Evolutionary conservation across 2,329 filamentous ascomycete genomes (phyloP).

Genomic region (Penicillium rolfsii): DNA sequence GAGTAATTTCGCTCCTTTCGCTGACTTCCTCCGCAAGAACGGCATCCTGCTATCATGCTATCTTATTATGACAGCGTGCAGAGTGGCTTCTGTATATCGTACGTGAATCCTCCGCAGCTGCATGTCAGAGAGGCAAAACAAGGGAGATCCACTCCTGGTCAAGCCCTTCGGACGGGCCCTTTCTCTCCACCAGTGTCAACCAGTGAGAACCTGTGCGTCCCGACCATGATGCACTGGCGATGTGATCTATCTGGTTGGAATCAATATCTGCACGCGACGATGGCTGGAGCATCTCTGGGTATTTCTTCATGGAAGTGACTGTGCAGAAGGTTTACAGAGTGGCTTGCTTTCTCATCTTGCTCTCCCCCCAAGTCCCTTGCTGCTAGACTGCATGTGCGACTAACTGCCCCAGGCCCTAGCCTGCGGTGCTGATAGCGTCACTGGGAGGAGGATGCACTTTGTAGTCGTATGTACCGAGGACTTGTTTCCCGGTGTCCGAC

Average conservation of each 20-base stretch:
- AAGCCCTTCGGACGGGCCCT: neutral
- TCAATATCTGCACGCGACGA: conserved; percentile 17
- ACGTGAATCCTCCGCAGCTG: conserved; percentile 22
- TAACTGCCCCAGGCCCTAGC: conserved; percentile 5
- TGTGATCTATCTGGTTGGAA: conserved; percentile 23
- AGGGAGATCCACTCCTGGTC: neutral
- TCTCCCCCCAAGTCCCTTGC: conserved; percentile 9
- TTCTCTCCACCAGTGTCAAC: conserved; percentile 8
- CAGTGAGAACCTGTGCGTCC: neutral
- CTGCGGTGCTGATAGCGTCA: neutral
- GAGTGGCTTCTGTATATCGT: conserved; percentile 8
- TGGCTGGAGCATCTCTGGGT: conserved; percentile 19
- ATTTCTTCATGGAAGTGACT: conserved; percentile 12
- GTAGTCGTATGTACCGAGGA: too few species aligned
- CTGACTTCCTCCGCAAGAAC: conserved; percentile 2
- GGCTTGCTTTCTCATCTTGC: conserved; percentile 6
- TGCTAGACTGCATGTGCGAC: conserved; percentile 16
- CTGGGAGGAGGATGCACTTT: neutral
- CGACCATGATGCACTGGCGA: conserved; percentile 4
- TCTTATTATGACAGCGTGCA: conserved; percentile 24
- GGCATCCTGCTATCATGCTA: conserved; percentile 14
- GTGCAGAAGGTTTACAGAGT: conserved; percentile 3
- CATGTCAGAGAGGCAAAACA: conserved; percentile 19
- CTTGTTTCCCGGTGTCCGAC: conserved; percentile 1
- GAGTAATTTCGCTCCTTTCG: conserved; percentile 5